phyloP scores from a whole-genome alignment of 331 rosid genomes.

The Prunus yedoensis region DNA sequence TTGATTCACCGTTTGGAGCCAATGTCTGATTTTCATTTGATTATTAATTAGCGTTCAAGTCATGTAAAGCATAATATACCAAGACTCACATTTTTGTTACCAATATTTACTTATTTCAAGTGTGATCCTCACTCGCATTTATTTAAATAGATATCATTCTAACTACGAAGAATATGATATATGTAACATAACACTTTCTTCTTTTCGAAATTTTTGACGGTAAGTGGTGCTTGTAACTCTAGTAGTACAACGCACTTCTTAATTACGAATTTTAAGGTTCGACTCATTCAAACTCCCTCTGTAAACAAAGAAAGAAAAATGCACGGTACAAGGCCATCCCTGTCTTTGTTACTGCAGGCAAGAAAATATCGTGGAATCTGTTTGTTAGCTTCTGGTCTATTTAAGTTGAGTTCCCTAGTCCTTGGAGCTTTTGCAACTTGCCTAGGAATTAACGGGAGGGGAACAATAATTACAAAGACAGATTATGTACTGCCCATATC shows the following conservation, averaged over 20 bases:
- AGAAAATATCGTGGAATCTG: slow-evolving; percentile 15
- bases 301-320: not conserved
- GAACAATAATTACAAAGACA: not conserved
- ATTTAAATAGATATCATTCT: no score
- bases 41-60: not conserved
- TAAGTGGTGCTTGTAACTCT: no score
- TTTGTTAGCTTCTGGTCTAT: not conserved
- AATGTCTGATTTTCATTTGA: slow-evolving; percentile 3
- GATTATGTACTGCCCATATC: not conserved
- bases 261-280: not conserved
- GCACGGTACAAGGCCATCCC: not conserved
- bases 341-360: slow-evolving; percentile 26
- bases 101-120: no score
- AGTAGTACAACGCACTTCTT: no score
- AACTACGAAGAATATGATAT: no score
- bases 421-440: slow-evolving; percentile 31
- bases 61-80: slow-evolving; percentile 1
- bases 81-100: no score
- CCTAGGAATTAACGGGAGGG: not conserved
- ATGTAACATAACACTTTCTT: no score
- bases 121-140: no score
- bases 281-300: not conserved
- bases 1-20: slow-evolving; percentile 40
- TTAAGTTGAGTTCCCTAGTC: slow-evolving; percentile 23
- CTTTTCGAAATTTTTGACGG: no score